These are phyloP conservation scores for Oemleria cerasiformis DNA, from an alignment of 306 rosid species.

Conservation along the genomic window DNA sequence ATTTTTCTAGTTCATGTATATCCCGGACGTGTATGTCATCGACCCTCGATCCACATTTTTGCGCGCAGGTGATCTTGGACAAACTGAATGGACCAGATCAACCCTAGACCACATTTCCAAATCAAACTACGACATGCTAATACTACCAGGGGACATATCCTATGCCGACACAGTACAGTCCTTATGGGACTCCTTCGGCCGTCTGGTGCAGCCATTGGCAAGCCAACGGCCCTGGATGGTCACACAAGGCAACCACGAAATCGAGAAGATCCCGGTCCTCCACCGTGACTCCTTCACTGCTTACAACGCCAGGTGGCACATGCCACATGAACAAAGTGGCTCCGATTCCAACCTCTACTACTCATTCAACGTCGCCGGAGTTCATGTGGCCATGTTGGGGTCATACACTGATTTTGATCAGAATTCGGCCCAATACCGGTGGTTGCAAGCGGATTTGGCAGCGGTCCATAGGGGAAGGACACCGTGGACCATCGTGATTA, in stretches of 20 bases:
- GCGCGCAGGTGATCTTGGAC: conserved; percentile 88
- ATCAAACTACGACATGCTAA: conserved; percentile 60
- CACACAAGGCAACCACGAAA: conserved; percentile 77
- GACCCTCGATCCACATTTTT: background rate
- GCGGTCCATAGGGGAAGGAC: conserved; percentile 51
- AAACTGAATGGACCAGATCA: conserved; percentile 69
- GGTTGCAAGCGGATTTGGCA: conserved; percentile 57
- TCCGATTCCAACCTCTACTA: conserved; percentile 81
- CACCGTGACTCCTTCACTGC: conserved; percentile 55
- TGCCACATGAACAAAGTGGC: conserved; percentile 68
- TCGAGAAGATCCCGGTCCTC: conserved; percentile 44
- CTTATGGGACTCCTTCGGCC: conserved; percentile 74
- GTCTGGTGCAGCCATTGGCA: conserved; percentile 69
- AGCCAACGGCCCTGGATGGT: conserved; percentile 97
- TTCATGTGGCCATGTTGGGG: conserved; percentile 84
- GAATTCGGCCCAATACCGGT: conserved; percentile 52
- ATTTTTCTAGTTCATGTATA: no score
- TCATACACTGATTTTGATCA: conserved; percentile 59
- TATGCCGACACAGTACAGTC: conserved; percentile 48
- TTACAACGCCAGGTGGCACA: conserved; percentile 76
- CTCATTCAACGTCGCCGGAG: conserved; percentile 68
- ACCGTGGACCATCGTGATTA: conserved; percentile 59
- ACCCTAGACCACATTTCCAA: conserved; percentile 56
- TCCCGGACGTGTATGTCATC: no score
- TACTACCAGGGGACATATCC: conserved; percentile 78